Base-by-base conservation (phyloP, 2,329 filamentous ascomycete genomes). In the Erysiphe pulchra region DNA sequence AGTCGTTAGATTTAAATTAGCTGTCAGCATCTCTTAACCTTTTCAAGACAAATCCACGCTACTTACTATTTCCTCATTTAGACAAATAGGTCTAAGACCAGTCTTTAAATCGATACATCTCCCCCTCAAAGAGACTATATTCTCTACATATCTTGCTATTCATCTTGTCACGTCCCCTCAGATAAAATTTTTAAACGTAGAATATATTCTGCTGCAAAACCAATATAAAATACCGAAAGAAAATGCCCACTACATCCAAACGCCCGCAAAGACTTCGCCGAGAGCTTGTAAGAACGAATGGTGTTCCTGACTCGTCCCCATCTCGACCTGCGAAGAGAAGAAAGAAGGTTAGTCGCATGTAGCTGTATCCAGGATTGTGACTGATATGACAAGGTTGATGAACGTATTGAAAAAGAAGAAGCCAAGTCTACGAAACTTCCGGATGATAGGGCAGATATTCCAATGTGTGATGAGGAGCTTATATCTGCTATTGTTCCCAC, bases 301-400 rank as follows among this genome's bases (percentile, higher is more conserved):
- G 57, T 32, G 42, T 54, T 17, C 50, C 54, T 10, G 54, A 57
- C 45, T 71, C 72, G 24, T 77, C 73, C 4, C 73, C 73, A 13
- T 70, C 66, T 48, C 68, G 72, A 46, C 73, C 73, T n/a, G 62
- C 67, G 11, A 77, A 77, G 63, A 71, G 73, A 55, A 70, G 73
- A 61, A 77, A 68, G 63, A 73, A 71, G 66, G 71, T 72, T 59
- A 42, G 58, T 54, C 41, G 13, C 12, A 14, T 17, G 14, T 14
- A 16, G 12, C 31, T 28, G 11, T 31, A 36, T 20, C 16, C 10
- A 32, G 42, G 14, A 34, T 16, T 47, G 20, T 46, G 47, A 42
- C 48, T 45, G 12, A 18, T 12, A 9, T 45, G 17, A 20, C n/a
- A 47, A 50, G 49, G 45, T 58, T 31, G 63, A 65, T 16, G 61